These are phyloP conservation scores for Monilinia aucupariae DNA, from an alignment of 2,329 filamentous ascomycete species.

Conservation along the genomic window DNA sequence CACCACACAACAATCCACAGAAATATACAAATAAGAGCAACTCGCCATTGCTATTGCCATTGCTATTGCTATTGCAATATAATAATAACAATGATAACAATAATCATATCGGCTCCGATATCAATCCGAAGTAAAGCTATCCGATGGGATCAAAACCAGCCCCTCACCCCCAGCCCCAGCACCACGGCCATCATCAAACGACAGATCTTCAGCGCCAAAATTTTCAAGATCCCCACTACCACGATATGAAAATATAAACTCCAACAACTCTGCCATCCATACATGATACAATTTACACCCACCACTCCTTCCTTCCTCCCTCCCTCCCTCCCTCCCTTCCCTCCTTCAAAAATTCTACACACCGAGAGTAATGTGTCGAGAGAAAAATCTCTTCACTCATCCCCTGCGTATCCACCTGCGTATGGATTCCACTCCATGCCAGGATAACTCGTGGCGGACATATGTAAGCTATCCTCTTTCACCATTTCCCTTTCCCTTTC, in stretches of 20 bases:
- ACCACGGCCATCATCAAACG: too few species aligned
- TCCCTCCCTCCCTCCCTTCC: too few species aligned
- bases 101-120: too few species aligned
- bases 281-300: not conserved
- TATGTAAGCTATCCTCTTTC: slow-evolving; percentile 40
- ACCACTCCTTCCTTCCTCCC: not conserved
- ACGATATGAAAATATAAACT: not conserved
- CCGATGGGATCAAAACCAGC: not conserved
- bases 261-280: not conserved
- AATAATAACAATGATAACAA: too few species aligned
- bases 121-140: not conserved
- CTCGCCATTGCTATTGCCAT: not conserved
- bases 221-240: too few species aligned
- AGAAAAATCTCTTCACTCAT: not conserved
- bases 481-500: slow-evolving; percentile 34
- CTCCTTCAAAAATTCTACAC: too few species aligned
- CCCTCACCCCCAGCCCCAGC: too few species aligned
- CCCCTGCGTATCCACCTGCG: not conserved
- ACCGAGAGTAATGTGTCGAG: too few species aligned
- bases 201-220: too few species aligned
- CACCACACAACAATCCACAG: too few species aligned
- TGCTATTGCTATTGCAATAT: not conserved
- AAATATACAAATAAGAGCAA: too few species aligned
- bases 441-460: slow-evolving; percentile 64
- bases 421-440: slow-evolving; percentile 55